phyloP scores from a whole-genome alignment of 805 yeast species.

The Saccharomycopsis guyanensis region DNA sequence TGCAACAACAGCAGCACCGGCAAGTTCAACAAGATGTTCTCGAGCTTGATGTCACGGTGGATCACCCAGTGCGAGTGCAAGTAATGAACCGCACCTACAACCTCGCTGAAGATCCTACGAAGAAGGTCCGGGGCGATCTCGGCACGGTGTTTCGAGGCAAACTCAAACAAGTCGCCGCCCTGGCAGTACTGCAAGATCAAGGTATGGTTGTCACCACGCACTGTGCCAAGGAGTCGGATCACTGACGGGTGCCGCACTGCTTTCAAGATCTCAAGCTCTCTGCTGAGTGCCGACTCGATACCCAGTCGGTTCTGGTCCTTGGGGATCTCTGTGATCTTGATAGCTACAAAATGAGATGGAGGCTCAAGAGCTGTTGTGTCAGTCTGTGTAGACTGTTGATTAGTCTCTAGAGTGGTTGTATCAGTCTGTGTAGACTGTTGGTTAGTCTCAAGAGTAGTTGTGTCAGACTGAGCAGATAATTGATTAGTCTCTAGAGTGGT shows the following conservation, averaged over 20 bases:
- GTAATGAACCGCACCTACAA: slow-evolving; percentile 60
- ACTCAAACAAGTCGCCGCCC: slow-evolving; percentile 81
- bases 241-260: slow-evolving; percentile 61
- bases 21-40: slow-evolving; percentile 53
- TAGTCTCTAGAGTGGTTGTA: too few species aligned
- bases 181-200: slow-evolving; percentile 55
- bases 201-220: slow-evolving; percentile 29
- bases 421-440: too few species aligned
- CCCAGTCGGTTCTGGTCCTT: slow-evolving; percentile 21
- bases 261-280: slow-evolving; percentile 67
- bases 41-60: slow-evolving; percentile 89
- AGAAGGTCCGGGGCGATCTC: slow-evolving; percentile 42
- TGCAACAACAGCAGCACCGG: background rate
- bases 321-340: slow-evolving; percentile 51
- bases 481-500: background rate
- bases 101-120: slow-evolving; percentile 60
- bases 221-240: slow-evolving; percentile 47
- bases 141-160: slow-evolving; percentile 40
- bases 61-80: slow-evolving; percentile 63
- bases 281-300: slow-evolving; percentile 25
- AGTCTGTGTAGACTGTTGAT: background rate
- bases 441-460: too few species aligned
- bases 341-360: slow-evolving; percentile 42
- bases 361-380: too few species aligned
- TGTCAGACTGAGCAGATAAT: background rate